These are phyloP conservation scores for Achlya hypogyna DNA, from an alignment of 352 stramenopile genomes.

Conservation along the genomic window DNA sequence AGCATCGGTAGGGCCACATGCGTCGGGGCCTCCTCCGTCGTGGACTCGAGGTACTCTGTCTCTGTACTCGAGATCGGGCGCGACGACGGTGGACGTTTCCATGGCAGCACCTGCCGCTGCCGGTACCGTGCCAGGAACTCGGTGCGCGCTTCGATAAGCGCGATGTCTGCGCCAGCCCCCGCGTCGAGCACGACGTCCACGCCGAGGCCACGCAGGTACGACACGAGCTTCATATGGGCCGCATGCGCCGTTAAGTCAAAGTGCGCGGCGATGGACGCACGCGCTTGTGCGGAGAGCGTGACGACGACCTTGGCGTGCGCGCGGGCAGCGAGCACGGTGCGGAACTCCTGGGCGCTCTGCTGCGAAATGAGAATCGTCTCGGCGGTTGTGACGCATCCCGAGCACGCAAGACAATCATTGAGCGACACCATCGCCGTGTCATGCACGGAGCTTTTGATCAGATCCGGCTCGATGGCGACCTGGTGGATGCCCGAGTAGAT, in stretches of 20 bases:
- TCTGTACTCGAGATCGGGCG: constrained; percentile 54
- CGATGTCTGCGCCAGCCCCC: constrained; percentile 85
- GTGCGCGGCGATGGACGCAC: constrained; percentile 76
- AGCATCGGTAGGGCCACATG: constrained; percentile 80
- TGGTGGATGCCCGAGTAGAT: constrained; percentile 33
- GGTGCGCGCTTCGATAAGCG: constrained; percentile 87
- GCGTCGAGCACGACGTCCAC: constrained; percentile 90
- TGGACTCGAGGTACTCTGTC: constrained; percentile 58
- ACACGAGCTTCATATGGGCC: constrained; percentile 69
- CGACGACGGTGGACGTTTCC: constrained; percentile 53
- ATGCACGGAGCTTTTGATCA: constrained; percentile 64
- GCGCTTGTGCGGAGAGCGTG: constrained; percentile 82
- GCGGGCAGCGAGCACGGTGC: constrained; percentile 45
- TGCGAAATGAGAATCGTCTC: constrained; percentile 97
- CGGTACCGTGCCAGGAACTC: constrained; percentile 83
- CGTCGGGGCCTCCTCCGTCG: constrained; percentile 18
- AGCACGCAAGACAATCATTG: constrained; percentile 95
- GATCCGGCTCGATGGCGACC: constrained; percentile 42
- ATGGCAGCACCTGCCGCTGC: constrained; percentile 67
- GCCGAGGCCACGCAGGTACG: constrained; percentile 67
- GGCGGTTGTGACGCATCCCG: constrained; percentile 95
- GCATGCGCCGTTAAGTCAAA: constrained; percentile 54
- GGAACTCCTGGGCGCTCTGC: constrained; percentile 87
- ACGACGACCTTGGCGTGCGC: constrained; percentile 65
- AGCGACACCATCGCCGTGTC: constrained; percentile 91